Evolutionary conservation across 306 rosid genomes (phyloP), one percentile per base, ranked within the genome.

Genomic region (Acacia crassicarpa): DNA sequence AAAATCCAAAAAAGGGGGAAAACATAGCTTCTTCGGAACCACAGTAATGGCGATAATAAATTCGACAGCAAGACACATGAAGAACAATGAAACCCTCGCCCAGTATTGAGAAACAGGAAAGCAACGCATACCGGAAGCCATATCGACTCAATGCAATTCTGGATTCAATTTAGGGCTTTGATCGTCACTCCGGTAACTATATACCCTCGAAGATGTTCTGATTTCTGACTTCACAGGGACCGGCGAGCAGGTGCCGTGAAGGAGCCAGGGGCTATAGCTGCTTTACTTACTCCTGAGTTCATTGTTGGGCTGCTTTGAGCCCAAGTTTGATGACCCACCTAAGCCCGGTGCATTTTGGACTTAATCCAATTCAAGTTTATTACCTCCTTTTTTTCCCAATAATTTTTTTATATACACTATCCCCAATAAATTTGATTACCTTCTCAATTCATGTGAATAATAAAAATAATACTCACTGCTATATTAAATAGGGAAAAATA

Each of bases 91-190:
- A 71, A 9, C n/a, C 7, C 59, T 46, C 22, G 23, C 14, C 7
- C 19, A 62, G 30, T 43, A 76, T 0, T 14, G 58, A 41, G 80
- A n/a, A 44, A 2, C 14, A 63, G 46, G 43, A 51, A 41, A 54
- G 25, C 19, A 68, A 44, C n/a, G 45, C 81, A 25, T 45, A 82
- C 85, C 85, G 5, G 85, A 82, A 76, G 85, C 78, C 85, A 82
- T 82, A 16, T 20, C 27, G 53, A 25, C 13, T 44, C 54, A 70
- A 46, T 40, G 25, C 33, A 56, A 59, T 58, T 46, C 12, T 33
- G 46, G 38, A 75, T 76, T 58, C 58, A 61, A 49, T 22, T 69
- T 82, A 82, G 77, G 77, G 74, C 27, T 67, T 63, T 44, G 85
- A 77, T 78, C 40, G 82, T 35, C 2, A 51, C 43, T 15, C 23